A percentile compares a stretch with the other conserved stretches of the same genome.
Conservation (phyloP, 306 rosid genomes). For the Prunus campanulata region DNA sequence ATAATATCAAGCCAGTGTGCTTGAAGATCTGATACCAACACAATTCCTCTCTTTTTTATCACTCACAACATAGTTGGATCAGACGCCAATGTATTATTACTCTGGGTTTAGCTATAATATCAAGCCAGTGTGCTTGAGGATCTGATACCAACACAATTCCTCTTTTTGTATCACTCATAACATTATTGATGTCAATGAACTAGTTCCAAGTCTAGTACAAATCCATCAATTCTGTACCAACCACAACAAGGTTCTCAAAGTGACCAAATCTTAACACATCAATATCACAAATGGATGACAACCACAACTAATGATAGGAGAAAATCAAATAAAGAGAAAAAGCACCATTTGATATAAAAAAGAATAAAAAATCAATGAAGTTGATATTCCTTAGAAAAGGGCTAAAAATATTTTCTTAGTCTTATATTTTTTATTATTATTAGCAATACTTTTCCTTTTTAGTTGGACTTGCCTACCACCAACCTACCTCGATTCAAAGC, state of each 20-base stretch:
- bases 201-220: not conserved
- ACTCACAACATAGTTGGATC: not conserved
- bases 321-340: not conserved
- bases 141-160: not conserved
- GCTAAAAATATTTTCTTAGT: not conserved
- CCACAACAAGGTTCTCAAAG: slow-evolving; percentile 1
- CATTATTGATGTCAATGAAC: not conserved
- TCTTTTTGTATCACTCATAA: not conserved
- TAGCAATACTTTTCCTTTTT: not conserved
- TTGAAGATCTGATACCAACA: not conserved
- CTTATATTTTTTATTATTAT: not conserved
- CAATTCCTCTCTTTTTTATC: too few species aligned
- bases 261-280: not conserved
- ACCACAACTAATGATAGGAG: not conserved
- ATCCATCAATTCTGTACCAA: not conserved
- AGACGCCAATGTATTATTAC: not conserved
- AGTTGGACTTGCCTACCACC: slow-evolving; percentile 3
- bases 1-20: not conserved
- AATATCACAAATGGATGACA: not conserved
- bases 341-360: not conserved
- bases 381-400: not conserved
- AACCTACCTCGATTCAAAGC: not conserved
- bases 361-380: not conserved
- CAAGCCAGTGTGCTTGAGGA: not conserved
- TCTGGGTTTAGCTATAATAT: not conserved